phyloP scores from a whole-genome alignment of 2,329 filamentous ascomycete genomes.

The Fusarium chuoi region DNA sequence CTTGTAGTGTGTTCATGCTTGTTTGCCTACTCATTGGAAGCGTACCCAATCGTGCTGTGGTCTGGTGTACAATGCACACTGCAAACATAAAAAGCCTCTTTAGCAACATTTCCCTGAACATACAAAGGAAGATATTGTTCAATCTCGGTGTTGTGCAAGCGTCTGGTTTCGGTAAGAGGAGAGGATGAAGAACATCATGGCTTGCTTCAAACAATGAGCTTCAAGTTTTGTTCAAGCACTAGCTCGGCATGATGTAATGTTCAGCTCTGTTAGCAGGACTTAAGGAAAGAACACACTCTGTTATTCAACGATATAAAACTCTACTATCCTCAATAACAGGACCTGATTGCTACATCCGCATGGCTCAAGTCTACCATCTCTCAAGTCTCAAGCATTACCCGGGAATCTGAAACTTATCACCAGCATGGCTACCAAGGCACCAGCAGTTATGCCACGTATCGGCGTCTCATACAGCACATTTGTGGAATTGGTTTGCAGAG shows the following conservation, averaged over 20 bases:
- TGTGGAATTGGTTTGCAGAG: neutral
- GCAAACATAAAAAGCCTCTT: neutral
- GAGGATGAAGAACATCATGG: no score
- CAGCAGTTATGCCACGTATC: neutral
- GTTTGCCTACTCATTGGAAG: neutral
- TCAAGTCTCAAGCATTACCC: neutral
- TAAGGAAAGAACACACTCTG: neutral
- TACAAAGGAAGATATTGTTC: neutral
- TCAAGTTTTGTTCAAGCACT: neutral
- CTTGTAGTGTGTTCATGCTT: neutral
- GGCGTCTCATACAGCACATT: neutral
- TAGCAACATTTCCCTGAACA: neutral
- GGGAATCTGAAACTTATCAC: neutral
- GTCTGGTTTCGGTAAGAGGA: no score
- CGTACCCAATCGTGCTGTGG: neutral
- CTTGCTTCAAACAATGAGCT: neutral
- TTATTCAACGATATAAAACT: neutral
- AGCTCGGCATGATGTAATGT: no score
- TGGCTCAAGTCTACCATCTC: no score
- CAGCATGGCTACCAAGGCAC: neutral
- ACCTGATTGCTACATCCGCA: neutral
- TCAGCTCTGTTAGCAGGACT: neutral
- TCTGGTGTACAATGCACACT: no score
- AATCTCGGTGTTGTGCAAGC: fast-evolving
- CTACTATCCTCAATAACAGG: no score